Conservation (phyloP, 768 basidiomycete genomes). For the Pluteus cervinus region DNA sequence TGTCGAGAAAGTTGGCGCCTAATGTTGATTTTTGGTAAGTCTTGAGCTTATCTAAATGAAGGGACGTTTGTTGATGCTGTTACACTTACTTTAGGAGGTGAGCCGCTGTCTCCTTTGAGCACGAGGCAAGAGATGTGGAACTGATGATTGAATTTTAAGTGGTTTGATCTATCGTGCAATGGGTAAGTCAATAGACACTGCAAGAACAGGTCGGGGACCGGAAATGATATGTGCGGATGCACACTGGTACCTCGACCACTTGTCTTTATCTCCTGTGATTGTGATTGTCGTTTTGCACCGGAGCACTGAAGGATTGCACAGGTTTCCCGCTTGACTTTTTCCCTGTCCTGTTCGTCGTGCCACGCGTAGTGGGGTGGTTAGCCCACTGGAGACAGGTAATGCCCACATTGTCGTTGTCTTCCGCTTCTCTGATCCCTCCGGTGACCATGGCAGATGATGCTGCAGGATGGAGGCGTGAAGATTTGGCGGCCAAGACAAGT, state of each 20-base stretch:
- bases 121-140: not conserved
- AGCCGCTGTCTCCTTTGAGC: too few species aligned
- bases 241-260: too few species aligned
- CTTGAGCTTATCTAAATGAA: conserved; percentile 1
- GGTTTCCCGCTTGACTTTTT: conserved; percentile 94
- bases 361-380: conserved; percentile 89
- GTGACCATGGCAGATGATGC: conserved; percentile 70
- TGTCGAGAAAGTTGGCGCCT: conserved; percentile 73
- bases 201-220: too few species aligned
- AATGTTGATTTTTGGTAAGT: conserved; percentile 90
- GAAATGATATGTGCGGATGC: too few species aligned
- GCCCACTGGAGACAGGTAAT: conserved; percentile 85
- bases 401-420: not conserved
- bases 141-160: conserved; percentile 30
- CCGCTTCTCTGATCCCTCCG: too few species aligned
- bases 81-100: conserved; percentile 4
- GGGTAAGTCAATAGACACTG: conserved; percentile 42
- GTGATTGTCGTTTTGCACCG: conserved; percentile 11
- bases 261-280: not conserved
- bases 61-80: not conserved
- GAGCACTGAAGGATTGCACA: conserved; percentile 18
- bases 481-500: conserved; percentile 90
- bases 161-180: conserved; percentile 89
- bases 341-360: conserved; percentile 90
- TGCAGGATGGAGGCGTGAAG: conserved; percentile 83